Evolutionary conservation across 495 filamentous ascomycete genomes (phyloP), one percentile per base, ranked within the genome.

Genomic region (Aspergillus mulundensis): DNA sequence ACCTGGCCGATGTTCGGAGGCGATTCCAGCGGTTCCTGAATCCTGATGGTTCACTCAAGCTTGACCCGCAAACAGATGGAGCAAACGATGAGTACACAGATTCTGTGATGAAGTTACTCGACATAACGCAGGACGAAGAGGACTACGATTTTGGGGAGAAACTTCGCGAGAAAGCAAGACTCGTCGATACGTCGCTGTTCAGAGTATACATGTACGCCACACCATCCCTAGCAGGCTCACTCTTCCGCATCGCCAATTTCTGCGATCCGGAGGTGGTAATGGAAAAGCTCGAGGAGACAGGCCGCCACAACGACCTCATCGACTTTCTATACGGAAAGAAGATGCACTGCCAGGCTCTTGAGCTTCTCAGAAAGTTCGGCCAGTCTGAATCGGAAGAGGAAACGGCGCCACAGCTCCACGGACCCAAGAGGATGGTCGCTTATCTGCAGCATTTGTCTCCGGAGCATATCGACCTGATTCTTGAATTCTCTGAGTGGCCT

Each of bases 301-400:
- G 88, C 40, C 88, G 91, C 44, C 96, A 96, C 68, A 90, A 87
- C 52, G 94, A 97, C 66, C 75, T 99, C 0, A 93, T 99, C 25
- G 92, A 99, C 63, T 99, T 99, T 67, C 85, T 96, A 57, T 90
- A 94, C 60, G 93, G 94, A 51, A 97, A 97, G 75, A 92, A 87
- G 66, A 81, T 97, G 12, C 94, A 99, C 67, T 84, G 86, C 16
- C 85, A 93, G 58, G 94, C 95, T 0, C 76, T 99, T 21, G 87
- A 91, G 48, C 70, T 97, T 28, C 77, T 99, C 16, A 76, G 82
- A 48, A 87, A 84, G 43, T 97, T 97, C 67, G 94, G 95, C 12
- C 81, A 87, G 53, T 81, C 81, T 7, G 81, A 90, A 10, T 76
- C 84, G 15, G 82, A 81, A 23, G 62, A 59, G 5, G 68, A 66